These are phyloP conservation scores for Suillus hirtellus DNA, from an alignment of 768 basidiomycete species.

Conservation along the genomic window DNA sequence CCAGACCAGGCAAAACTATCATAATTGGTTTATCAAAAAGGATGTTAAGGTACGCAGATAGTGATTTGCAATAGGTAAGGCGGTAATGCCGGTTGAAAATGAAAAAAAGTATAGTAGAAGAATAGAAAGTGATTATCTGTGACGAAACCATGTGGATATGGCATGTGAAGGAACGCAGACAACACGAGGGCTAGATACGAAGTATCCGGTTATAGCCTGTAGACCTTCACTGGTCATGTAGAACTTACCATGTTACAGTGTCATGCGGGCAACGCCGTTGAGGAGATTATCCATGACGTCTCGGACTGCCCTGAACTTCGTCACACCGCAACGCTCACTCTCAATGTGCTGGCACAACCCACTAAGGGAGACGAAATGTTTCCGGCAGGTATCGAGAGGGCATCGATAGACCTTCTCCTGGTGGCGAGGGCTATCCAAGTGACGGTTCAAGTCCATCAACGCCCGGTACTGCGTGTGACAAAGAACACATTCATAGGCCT, in stretches of 20 bases:
- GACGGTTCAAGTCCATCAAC: constrained; percentile 54
- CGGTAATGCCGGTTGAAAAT: neutral
- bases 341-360: constrained; percentile 66
- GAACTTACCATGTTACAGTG: constrained; percentile 15
- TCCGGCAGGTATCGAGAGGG: constrained; percentile 45
- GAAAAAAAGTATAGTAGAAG: constrained; percentile 1
- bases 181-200: constrained; percentile 8
- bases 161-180: constrained; percentile 7
- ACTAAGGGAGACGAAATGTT: constrained; percentile 52
- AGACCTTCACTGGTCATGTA: neutral
- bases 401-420: constrained; percentile 55
- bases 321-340: constrained; percentile 58
- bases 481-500: constrained; percentile 61
- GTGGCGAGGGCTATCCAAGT: constrained; percentile 64
- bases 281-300: constrained; percentile 39
- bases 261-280: constrained; percentile 18
- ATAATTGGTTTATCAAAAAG: neutral
- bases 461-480: constrained; percentile 47
- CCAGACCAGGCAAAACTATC: neutral
- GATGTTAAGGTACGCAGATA: constrained; percentile 6
- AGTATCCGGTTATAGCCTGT: constrained; percentile 4
- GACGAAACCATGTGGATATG: neutral
- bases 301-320: constrained; percentile 45
- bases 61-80: neutral
- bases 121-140: constrained; percentile 4